Conservation (phyloP, 1,139 yeast genomes). For the Zygoascus meyerae region DNA sequence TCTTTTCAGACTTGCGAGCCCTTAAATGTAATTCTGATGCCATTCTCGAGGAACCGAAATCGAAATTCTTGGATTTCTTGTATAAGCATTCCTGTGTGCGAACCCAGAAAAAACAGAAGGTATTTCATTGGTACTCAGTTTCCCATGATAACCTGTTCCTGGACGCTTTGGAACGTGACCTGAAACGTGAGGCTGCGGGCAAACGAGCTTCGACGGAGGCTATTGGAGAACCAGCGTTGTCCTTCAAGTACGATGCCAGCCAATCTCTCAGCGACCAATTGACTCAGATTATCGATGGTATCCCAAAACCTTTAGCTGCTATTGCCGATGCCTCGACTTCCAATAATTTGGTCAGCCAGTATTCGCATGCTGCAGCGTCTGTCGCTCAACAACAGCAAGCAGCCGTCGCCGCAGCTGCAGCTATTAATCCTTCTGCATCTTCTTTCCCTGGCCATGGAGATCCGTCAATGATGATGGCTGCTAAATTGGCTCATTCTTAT, state of each 20-base stretch:
- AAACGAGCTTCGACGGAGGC: constrained; percentile 37
- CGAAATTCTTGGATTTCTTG: constrained; percentile 76
- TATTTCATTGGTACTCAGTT: constrained; percentile 94
- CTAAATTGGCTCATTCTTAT: background rate
- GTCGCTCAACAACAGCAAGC: background rate
- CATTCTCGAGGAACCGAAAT: constrained; percentile 79
- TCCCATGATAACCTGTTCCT: constrained; percentile 90
- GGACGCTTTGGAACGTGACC: constrained; percentile 89
- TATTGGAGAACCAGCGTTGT: constrained; percentile 39
- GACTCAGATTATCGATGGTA: constrained; percentile 26
- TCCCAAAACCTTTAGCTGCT: constrained; percentile 31
- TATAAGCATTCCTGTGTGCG: constrained; percentile 83
- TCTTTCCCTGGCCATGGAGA: background rate
- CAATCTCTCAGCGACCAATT: constrained; percentile 38
- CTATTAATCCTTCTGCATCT: constrained; percentile 4
- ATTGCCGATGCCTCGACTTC: constrained; percentile 32
- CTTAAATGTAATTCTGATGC: constrained; percentile 88
- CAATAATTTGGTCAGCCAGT: constrained; percentile 8
- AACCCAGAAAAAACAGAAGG: constrained; percentile 95
- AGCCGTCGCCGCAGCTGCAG: constrained; percentile 9
- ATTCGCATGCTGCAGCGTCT: constrained; percentile 2
- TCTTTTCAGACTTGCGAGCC: constrained; percentile 83
- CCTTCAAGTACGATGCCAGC: constrained; percentile 35
- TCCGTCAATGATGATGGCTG: background rate
- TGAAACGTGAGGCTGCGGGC: constrained; percentile 59